Evolutionary conservation across 768 basidiomycete genomes (phyloP).

Genomic region (Leccinum arenicola): DNA sequence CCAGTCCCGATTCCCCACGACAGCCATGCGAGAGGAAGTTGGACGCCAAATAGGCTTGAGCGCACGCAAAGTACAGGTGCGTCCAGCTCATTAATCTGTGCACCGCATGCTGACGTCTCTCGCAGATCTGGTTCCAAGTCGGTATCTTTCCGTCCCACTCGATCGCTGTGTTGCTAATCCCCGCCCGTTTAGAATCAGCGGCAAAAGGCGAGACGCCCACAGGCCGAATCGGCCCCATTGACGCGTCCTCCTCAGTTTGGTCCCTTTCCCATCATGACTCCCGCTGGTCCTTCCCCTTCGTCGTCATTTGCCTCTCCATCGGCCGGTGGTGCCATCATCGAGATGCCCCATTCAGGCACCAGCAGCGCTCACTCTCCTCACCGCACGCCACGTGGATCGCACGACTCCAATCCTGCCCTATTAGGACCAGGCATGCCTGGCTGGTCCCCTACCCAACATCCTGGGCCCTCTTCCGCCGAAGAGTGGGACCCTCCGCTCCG

Average conservation of each 20-base stretch:
- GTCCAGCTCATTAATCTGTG: conserved; percentile 26
- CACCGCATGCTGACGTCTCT: conserved; percentile 11
- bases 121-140: conserved; percentile 89
- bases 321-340: conserved; percentile 1
- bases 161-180: conserved; percentile 9
- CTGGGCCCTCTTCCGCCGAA: conserved; percentile 15
- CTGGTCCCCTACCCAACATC: conserved; percentile 23
- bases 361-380: conserved; percentile 9
- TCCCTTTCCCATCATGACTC: conserved; percentile 50
- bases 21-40: conserved; percentile 84
- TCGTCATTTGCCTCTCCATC: conserved; percentile 14
- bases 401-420: conserved; percentile 39
- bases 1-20: conserved; percentile 87
- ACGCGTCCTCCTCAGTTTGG: conserved; percentile 61
- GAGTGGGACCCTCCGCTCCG: conserved; percentile 18
- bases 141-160: conserved; percentile 1
- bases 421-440: conserved; percentile 57
- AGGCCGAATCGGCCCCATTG: conserved; percentile 53
- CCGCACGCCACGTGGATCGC: conserved; percentile 23
- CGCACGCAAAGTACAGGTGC: conserved; percentile 85
- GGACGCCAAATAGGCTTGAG: conserved; percentile 86
- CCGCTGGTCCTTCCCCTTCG: conserved; percentile 28
- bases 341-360: conserved; percentile 13
- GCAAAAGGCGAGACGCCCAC: conserved; percentile 80
- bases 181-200: conserved; percentile 67